Percentiles rank a stretch among this genome's conserved stretches.
Evolutionary conservation across 176 grass and related monocot species (phyloP).

Genomic region (Aegilops longissima): DNA sequence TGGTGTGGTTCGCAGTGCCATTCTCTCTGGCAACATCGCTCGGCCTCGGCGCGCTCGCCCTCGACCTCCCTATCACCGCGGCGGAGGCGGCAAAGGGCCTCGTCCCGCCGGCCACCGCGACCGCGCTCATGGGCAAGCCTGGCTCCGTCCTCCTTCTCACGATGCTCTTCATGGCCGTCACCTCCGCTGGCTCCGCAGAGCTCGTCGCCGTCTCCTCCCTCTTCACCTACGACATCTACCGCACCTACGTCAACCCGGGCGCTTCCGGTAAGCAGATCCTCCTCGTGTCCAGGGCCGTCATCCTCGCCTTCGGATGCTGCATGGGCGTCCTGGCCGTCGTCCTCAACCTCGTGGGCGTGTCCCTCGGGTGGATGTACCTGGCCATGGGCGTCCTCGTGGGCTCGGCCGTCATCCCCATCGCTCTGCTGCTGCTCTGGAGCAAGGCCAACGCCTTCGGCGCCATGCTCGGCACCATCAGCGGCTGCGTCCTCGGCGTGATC

Average conservation of each 20-base stretch:
- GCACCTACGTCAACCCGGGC: conserved; percentile 65
- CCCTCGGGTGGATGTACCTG: conserved; percentile 82
- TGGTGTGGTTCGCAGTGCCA: conserved; percentile 77
- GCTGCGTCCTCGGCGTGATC: conserved; percentile 49
- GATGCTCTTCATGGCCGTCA: conserved; percentile 93
- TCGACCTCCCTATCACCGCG: conserved; percentile 64
- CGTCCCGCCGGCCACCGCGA: conserved; percentile 73
- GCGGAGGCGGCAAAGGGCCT: conserved; percentile 66
- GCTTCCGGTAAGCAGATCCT: conserved; percentile 76
- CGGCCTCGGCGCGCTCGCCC: conserved; percentile 66
- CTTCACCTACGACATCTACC: conserved; percentile 79
- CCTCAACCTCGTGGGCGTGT: conserved; percentile 66
- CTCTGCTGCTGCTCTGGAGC: conserved; percentile 77
- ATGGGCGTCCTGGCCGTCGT: conserved; percentile 75
- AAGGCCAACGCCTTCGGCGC: conserved; percentile 73
- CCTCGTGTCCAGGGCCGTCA: conserved; percentile 53
- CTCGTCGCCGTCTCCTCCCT: conserved; percentile 75
- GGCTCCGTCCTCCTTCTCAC: conserved; percentile 77
- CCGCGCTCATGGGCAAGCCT: conserved; percentile 62
- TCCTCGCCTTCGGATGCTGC: conserved; percentile 52
- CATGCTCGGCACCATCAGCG: conserved; percentile 43
- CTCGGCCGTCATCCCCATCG: conserved; percentile 67
- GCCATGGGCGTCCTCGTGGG: conserved; percentile 74
- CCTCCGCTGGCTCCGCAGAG: conserved; percentile 67
- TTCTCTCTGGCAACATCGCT: conserved; percentile 79